A percentile compares a stretch with the other conserved stretches of the same genome.
These are phyloP conservation scores for Beauveria scarabaeidicola DNA, from an alignment of 2,329 filamentous ascomycete species.

Conservation along the genomic window DNA sequence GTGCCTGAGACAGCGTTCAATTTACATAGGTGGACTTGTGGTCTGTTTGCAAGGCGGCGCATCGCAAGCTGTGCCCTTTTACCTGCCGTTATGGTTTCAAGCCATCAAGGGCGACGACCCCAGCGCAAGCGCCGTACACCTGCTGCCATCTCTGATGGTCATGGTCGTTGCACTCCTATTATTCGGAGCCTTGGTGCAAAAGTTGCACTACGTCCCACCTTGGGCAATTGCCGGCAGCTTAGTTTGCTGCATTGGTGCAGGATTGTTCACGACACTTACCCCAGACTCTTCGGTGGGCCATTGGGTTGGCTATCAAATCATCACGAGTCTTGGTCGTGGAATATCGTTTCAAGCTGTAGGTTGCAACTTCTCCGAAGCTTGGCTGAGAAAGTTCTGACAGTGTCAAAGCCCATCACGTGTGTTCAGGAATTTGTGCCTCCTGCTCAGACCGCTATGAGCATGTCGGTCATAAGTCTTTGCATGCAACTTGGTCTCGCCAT, in stretches of 20 bases:
- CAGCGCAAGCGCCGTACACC: not conserved
- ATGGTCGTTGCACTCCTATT: not conserved
- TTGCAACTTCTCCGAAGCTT: not conserved
- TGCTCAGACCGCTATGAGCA: not conserved
- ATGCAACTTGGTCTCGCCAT: constrained; percentile 6
- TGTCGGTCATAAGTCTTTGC: constrained; percentile 4
- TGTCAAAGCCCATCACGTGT: constrained; percentile 3
- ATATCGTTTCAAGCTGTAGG: constrained; percentile 2
- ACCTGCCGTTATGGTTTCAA: not conserved
- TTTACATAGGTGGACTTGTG: not conserved
- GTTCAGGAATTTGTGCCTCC: constrained; percentile 7
- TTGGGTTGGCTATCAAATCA: constrained; percentile 7
- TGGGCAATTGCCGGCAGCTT: constrained; percentile 6
- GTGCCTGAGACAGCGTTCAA: not conserved
- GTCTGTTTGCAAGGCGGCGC: not conserved
- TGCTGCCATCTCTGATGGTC: not conserved
- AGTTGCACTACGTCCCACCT: not conserved
- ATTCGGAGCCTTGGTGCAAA: not conserved
- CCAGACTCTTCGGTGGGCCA: not conserved
- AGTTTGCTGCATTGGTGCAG: not conserved
- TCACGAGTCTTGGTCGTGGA: constrained; percentile 3
- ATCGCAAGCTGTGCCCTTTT: not conserved
- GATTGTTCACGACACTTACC: not conserved
- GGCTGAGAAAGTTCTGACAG: too few species aligned
- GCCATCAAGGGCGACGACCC: not conserved